Conservation (phyloP, 495 filamentous ascomycete genomes). For the Cairneyella variabilis region DNA sequence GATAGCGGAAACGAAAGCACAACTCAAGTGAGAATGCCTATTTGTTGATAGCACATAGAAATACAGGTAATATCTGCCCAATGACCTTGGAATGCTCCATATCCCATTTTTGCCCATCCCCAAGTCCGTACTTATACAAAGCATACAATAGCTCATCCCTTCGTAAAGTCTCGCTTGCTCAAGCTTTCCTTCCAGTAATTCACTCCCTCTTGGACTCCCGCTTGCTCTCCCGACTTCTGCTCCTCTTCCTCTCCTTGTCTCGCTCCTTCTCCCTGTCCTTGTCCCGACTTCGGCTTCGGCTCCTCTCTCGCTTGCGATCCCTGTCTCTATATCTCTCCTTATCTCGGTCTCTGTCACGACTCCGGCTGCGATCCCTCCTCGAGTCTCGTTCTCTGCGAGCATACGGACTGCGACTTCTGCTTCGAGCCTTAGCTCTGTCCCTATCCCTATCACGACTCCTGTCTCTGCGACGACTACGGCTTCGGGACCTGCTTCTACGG, state of each 20-base stretch:
- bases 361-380: conserved; percentile 32
- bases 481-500: conserved; percentile 6
- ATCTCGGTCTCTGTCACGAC: conserved; percentile 37
- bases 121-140: no score
- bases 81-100: no score
- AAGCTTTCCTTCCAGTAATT: no score
- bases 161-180: no score
- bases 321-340: conserved; percentile 33
- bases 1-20: no score
- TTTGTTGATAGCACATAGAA: no score
- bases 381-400: conserved; percentile 16
- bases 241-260: background rate
- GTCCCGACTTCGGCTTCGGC: conserved; percentile 14
- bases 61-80: no score
- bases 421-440: conserved; percentile 18
- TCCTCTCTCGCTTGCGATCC: conserved; percentile 37
- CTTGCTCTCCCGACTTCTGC: background rate
- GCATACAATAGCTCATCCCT: no score
- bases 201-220: no score
- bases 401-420: conserved; percentile 32
- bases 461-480: conserved; percentile 17
- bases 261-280: conserved; percentile 9
- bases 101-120: no score
- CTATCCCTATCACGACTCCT: conserved; percentile 38
- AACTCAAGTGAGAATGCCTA: no score